phyloP scores from a whole-genome alignment of 2,329 filamentous ascomycete genomes.

The Proliferodiscus dingleyae region DNA sequence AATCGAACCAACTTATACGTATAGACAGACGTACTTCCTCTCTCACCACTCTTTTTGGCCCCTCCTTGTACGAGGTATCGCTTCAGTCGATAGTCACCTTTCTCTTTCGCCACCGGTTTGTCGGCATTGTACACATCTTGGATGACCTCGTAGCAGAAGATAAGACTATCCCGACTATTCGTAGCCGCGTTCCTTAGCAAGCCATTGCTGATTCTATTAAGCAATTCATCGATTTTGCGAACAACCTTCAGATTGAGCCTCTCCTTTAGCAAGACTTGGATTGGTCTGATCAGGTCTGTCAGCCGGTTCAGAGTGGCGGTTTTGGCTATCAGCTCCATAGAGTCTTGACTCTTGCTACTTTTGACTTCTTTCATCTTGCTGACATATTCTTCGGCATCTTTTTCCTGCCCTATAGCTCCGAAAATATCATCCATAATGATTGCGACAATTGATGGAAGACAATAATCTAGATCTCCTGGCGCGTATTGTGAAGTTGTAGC shows the following conservation, averaged over 20 bases:
- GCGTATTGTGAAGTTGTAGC: constrained; percentile 66
- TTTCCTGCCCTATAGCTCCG: constrained; percentile 85
- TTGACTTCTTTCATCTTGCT: constrained; percentile 97
- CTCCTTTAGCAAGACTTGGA: constrained; percentile 75
- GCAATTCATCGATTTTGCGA: constrained; percentile 83
- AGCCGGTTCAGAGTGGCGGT: constrained; percentile 72
- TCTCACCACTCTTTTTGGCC: constrained; percentile 67
- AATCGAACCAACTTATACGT: constrained; percentile 86
- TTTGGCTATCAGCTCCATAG: constrained; percentile 87
- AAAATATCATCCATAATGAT: constrained; percentile 98
- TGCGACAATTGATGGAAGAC: constrained; percentile 68
- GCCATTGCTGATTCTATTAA: constrained; percentile 77
- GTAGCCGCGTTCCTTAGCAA: constrained; percentile 76
- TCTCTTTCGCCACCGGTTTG: constrained; percentile 46
- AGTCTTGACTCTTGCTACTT: constrained; percentile 96
- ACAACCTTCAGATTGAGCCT: constrained; percentile 79
- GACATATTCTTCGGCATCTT: constrained; percentile 92
- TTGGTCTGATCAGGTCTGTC: constrained; percentile 69
- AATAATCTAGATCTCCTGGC: constrained; percentile 86
- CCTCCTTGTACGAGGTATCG: constrained; percentile 79
- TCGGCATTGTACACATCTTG: constrained; percentile 73
- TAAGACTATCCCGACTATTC: constrained; percentile 73
- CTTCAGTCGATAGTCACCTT: constrained; percentile 57
- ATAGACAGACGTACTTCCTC: constrained; percentile 70
- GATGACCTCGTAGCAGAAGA: constrained; percentile 94